A percentile compares a stretch with the other conserved stretches of the same genome.
These are phyloP conservation scores for Ophiostoma tasmaniense DNA, from an alignment of 2,329 filamentous ascomycete species.

Conservation along the genomic window DNA sequence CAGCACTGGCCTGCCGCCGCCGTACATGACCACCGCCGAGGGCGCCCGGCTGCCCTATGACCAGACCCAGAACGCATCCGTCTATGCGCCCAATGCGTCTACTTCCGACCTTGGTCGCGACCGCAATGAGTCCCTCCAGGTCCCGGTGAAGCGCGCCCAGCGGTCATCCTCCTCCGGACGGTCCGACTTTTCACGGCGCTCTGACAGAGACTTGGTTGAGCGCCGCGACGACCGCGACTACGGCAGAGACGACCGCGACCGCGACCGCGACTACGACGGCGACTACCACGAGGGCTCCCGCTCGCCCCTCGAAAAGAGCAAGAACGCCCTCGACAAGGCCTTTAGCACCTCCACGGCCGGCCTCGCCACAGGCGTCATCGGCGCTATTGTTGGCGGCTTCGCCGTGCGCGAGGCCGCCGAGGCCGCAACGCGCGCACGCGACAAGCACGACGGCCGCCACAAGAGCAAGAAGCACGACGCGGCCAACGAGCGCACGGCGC, in stretches of 20 bases:
- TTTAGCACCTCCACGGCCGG: slow-evolving; percentile 43
- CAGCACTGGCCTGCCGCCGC: not conserved
- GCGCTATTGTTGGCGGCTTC: slow-evolving; percentile 46
- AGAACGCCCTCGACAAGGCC: slow-evolving; percentile 35
- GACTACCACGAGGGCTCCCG: slow-evolving; percentile 16
- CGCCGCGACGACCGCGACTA: not conserved
- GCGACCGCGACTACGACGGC: not conserved
- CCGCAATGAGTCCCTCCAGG: slow-evolving; percentile 21
- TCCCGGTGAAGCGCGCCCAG: slow-evolving; percentile 26
- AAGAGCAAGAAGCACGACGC: slow-evolving; percentile 19
- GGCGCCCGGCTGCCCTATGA: not conserved
- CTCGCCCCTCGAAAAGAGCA: slow-evolving; percentile 34
- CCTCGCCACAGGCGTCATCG: slow-evolving; percentile 43
- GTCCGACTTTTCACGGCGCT: slow-evolving; percentile 11
- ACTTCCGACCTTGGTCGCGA: slow-evolving; percentile 12
- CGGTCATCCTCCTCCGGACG: slow-evolving; percentile 20
- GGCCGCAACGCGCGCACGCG: slow-evolving; percentile 25
- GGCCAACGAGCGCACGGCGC: slow-evolving; percentile 21
- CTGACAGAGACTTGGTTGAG: not conserved
- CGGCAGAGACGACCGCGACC: not conserved
- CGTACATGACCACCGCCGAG: slow-evolving; percentile 13
- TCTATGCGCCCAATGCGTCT: slow-evolving; percentile 15
- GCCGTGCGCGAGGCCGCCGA: slow-evolving; percentile 37
- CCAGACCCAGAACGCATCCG: not conserved
- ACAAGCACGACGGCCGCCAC: slow-evolving; percentile 22